Base-by-base conservation (phyloP, 129 eudicot species). In the Saussurea involucrata region DNA sequence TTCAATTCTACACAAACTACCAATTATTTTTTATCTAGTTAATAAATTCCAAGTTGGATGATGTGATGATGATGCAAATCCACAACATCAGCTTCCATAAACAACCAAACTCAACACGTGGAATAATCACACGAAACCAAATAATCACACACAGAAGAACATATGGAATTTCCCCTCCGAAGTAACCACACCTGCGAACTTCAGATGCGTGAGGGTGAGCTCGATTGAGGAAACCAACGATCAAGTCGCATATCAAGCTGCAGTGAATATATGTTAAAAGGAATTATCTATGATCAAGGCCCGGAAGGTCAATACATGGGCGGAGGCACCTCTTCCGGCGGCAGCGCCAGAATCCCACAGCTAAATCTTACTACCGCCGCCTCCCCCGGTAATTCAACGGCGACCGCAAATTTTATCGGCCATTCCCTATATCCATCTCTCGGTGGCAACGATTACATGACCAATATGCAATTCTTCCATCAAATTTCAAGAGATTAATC, bases 401-500 rank as follows among this genome's bases (percentile, higher is more conserved):
- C 76, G 11, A 79, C 81, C 0, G 66, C 88, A 5, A 68, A 80
- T 55, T 93, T 55, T 83, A 76, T 89, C 10, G 93, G 91, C 68
- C 87, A 88, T 53, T 79, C 87, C 0, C 37, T 81, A 76, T 74
- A 83, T 60, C 88, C 90, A 66, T 86, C 92, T 15, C 75, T 87
- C 31, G 87, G 89, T 13, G 86, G 88, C 66, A 87, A 72, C 81
- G 76, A 90, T 18, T 91, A 80, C 90, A 76, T 94, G 87, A 79
- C 86, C 20, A 94, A 93, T 89, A 93, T 92, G 90, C 98, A 84
- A 72, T 92, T 92, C 92, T 92, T 92, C 84, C 98, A 89, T 72
- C 86, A 78, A 72, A 84, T 84, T 49, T 83, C 92, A 64, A 88
- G 93, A 82, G 85, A 86, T 36, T 90, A 8, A 8, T 17, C 24